Evolutionary conservation across 495 filamentous ascomycete genomes (phyloP).

Genomic region (Aspergillus ellipticus): DNA sequence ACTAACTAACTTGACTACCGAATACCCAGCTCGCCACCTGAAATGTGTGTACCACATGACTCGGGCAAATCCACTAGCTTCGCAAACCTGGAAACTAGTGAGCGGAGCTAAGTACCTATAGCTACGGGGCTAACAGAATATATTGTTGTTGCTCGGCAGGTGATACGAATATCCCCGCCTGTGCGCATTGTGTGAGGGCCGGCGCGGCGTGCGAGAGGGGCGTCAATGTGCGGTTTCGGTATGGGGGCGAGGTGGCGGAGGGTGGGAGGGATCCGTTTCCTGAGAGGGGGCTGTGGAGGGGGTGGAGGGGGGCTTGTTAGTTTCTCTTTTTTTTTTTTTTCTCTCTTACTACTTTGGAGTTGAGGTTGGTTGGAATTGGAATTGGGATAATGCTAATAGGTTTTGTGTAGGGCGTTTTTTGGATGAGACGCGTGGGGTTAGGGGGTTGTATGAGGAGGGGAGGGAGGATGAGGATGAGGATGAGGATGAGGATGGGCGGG

Average conservation of each 20-base stretch:
- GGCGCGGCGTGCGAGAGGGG: conserved; percentile 21
- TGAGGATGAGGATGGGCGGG: background rate
- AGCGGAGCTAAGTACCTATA: too few relatives aligned
- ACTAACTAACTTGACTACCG: background rate
- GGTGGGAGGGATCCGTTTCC: conserved; percentile 17
- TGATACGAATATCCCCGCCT: conserved; percentile 15
- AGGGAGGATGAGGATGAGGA: background rate
- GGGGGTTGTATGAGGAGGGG: background rate
- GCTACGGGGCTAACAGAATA: too few relatives aligned
- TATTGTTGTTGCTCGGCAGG: conserved; percentile 15
- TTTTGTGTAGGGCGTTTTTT: background rate
- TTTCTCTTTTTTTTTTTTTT: background rate
- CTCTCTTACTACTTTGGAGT: background rate
- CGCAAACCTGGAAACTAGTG: too few relatives aligned
- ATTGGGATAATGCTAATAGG: conserved; percentile 1
- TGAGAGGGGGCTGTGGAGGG: conserved; percentile 17
- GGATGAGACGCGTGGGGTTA: background rate
- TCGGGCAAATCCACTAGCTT: too few relatives aligned
- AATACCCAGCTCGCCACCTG: conserved; percentile 26
- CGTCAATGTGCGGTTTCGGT: conserved; percentile 22
- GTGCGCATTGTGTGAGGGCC: conserved; percentile 20
- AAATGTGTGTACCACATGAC: conserved; percentile 21
- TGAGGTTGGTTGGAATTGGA: background rate
- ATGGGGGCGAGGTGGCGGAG: conserved; percentile 14
- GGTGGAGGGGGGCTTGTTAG: conserved; percentile 17